phyloP scores from a whole-genome alignment of 129 eudicot genomes.

The Centrapalus pauciflorus region DNA sequence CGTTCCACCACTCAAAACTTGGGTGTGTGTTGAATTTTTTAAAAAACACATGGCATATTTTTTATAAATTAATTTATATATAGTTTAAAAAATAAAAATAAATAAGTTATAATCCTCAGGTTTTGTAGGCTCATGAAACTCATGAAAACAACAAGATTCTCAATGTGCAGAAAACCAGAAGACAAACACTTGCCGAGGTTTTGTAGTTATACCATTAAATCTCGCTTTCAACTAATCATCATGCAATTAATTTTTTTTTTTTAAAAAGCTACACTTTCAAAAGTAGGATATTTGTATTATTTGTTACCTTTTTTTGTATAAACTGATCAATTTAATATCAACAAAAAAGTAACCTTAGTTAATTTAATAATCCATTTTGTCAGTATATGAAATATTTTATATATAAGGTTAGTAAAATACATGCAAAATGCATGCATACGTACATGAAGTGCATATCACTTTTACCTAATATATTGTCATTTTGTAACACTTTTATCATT shows the following conservation, averaged over 20 bases:
- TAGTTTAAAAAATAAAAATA: neutral
- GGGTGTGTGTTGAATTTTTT: neutral
- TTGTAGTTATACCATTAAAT: slow-evolving; percentile 19
- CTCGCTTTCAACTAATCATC: slow-evolving; percentile 20
- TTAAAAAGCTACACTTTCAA: neutral
- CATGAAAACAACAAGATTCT: slow-evolving; percentile 25
- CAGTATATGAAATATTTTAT: too few relatives aligned
- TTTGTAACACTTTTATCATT: too few relatives aligned
- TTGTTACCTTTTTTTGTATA: too few relatives aligned
- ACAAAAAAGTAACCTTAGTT: too few relatives aligned
- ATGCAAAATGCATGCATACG: too few relatives aligned
- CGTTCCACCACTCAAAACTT: too few relatives aligned
- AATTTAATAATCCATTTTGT: too few relatives aligned
- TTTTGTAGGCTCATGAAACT: slow-evolving; percentile 21
- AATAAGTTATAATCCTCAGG: neutral
- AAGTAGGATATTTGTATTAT: neutral
- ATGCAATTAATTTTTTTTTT: neutral
- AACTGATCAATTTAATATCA: neutral
- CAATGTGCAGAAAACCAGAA: slow-evolving; percentile 21
- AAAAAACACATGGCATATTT: slow-evolving; percentile 12
- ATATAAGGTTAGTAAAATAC: too few relatives aligned
- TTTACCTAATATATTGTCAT: too few relatives aligned
- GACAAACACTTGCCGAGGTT: slow-evolving; percentile 29
- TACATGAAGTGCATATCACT: too few relatives aligned
- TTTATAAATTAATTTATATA: neutral